Evolutionary conservation across 495 filamentous ascomycete species (phyloP).

Genomic region (Hypoxylon fuscum): DNA sequence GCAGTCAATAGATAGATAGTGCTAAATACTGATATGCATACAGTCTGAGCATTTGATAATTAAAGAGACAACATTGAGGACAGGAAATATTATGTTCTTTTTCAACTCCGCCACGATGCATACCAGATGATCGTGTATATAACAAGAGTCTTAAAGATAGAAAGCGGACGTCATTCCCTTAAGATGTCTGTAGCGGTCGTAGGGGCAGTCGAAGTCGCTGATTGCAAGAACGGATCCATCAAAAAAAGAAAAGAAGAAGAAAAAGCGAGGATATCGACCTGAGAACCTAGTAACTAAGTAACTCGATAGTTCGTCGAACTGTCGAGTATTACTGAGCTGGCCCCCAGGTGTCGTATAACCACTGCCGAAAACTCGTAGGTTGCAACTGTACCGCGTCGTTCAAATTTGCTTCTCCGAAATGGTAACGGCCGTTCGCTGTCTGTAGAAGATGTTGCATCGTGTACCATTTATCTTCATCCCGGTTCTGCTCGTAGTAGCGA

Average conservation of each 20-base stretch:
- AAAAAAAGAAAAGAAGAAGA: no score
- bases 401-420: slow-evolving; percentile 55
- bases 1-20: slow-evolving; percentile 19
- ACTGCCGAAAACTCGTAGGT: slow-evolving; percentile 56
- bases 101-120: slow-evolving; percentile 25
- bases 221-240: no score
- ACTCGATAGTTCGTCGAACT: no score
- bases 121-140: slow-evolving; percentile 6
- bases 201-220: background rate
- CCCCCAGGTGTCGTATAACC: slow-evolving; percentile 59
- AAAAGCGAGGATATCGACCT: no score
- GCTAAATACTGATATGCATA: slow-evolving; percentile 35
- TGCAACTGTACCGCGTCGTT: slow-evolving; percentile 52
- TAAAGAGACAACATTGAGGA: slow-evolving; percentile 9
- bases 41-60: slow-evolving; percentile 8
- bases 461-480: slow-evolving; percentile 48
- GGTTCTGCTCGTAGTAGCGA: slow-evolving; percentile 47
- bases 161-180: background rate
- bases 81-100: slow-evolving; percentile 12
- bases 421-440: slow-evolving; percentile 60
- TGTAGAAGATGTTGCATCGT: slow-evolving; percentile 59
- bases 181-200: background rate
- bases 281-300: no score
- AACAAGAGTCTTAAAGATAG: background rate
- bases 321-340: slow-evolving; percentile 34